Conservation (phyloP, 2,329 filamentous ascomycete species). For the Aspergillus carbonarius region DNA sequence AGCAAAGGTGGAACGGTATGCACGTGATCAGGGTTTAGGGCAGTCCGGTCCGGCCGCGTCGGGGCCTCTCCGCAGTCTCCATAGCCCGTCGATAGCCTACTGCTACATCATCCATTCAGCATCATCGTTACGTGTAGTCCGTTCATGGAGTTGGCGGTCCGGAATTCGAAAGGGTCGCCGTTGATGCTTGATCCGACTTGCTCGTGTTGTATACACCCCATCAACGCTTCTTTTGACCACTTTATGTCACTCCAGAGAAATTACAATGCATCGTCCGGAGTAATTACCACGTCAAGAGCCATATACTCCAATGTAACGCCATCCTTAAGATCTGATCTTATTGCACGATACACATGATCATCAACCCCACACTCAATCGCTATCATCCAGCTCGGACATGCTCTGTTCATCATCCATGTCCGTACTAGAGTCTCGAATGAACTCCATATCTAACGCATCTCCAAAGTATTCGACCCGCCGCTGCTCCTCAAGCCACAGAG, state of each 20-base stretch:
- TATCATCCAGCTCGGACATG: constrained; percentile 3
- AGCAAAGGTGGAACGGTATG: constrained; percentile 37
- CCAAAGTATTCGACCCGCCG: constrained; percentile 33
- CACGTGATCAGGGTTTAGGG: constrained; percentile 40
- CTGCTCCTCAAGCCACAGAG: constrained; percentile 37
- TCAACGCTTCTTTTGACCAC: background rate
- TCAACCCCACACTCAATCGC: background rate
- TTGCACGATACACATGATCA: background rate
- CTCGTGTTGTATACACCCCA: background rate
- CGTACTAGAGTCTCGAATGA: constrained; percentile 14
- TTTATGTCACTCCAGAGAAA: too few species aligned
- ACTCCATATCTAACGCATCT: constrained; percentile 17
- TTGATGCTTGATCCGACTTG: background rate
- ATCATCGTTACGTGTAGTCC: background rate
- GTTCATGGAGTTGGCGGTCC: background rate
- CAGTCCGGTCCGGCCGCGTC: constrained; percentile 5
- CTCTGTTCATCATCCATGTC: constrained; percentile 16
- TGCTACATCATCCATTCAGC: background rate
- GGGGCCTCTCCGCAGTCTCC: constrained; percentile 14
- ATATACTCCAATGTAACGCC: too few species aligned
- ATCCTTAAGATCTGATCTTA: background rate
- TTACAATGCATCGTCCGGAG: too few species aligned
- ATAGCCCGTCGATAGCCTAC: background rate
- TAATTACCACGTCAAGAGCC: too few species aligned
- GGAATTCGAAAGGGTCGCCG: background rate